phyloP scores from a whole-genome alignment of 2,329 filamentous ascomycete species.

The Colletotrichum sansevieriae region DNA sequence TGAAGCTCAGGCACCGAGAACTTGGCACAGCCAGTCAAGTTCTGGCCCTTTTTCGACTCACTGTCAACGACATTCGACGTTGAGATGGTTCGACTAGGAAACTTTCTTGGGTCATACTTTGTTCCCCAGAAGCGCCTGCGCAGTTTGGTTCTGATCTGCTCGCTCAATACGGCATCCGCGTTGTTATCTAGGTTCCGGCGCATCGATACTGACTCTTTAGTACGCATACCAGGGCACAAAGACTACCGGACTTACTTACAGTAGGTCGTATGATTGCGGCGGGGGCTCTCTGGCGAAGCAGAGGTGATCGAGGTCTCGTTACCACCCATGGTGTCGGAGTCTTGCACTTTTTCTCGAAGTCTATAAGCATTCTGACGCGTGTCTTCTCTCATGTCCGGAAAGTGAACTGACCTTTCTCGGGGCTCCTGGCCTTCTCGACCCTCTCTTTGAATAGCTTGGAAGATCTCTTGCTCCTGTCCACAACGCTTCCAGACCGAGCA shows the following conservation, averaged over 20 bases:
- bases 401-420: conserved; percentile 17
- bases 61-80: not conserved
- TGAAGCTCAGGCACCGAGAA: not conserved
- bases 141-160: conserved; percentile 22
- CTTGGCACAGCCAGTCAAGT: not conserved
- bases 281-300: conserved; percentile 2
- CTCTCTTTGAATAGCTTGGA: conserved; percentile 49
- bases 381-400: not conserved
- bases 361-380: not conserved
- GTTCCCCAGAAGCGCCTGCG: conserved; percentile 6
- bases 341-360: not conserved
- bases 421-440: conserved; percentile 46
- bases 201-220: conserved; percentile 35
- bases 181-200: conserved; percentile 24
- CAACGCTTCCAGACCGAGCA: conserved; percentile 57
- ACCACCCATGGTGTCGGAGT: not conserved
- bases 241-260: not conserved
- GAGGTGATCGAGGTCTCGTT: not conserved
- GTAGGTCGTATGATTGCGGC: conserved; percentile 22
- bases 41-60: not conserved
- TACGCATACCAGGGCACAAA: no score
- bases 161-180: conserved; percentile 35
- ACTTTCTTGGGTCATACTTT: conserved; percentile 29
- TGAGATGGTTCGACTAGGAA: conserved; percentile 8
- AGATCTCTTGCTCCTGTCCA: conserved; percentile 52